Conservation (phyloP, 192 early-diverging fungal species). For the Linderina pennispora region DNA sequence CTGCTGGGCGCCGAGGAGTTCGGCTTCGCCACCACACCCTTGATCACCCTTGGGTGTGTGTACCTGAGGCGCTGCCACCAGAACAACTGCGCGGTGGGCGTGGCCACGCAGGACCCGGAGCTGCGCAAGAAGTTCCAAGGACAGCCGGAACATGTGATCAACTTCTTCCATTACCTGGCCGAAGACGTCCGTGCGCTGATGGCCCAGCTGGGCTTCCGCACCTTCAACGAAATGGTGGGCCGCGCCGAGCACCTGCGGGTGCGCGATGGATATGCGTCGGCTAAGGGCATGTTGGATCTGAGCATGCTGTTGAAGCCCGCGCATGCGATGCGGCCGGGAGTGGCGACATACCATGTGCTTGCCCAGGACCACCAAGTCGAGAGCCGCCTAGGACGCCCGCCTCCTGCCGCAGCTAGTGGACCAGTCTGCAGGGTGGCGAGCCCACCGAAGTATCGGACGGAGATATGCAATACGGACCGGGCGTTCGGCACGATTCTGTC, state of each 20-base stretch:
- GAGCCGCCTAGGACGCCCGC: conserved; percentile 58
- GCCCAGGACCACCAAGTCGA: conserved; percentile 89
- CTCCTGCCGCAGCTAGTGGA: conserved; percentile 51
- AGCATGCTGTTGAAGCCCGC: conserved; percentile 85
- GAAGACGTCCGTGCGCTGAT: conserved; percentile 91
- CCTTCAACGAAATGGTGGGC: conserved; percentile 95
- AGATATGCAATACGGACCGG: conserved; percentile 92
- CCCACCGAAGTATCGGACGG: too few relatives aligned
- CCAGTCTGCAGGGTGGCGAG: too few relatives aligned
- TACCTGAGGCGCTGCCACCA: conserved; percentile 91
- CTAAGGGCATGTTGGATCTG: conserved; percentile 86
- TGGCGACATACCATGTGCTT: conserved; percentile 71
- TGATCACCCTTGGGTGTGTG: conserved; percentile 94
- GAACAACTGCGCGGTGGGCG: conserved; percentile 96
- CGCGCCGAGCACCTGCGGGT: conserved; percentile 79
- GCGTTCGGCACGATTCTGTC: conserved; percentile 88
- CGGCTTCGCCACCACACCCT: conserved; percentile 98
- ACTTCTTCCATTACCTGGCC: conserved; percentile 97
- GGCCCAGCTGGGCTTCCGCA: conserved; percentile 90
- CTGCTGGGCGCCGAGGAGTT: conserved; percentile 98
- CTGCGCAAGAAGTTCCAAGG: conserved; percentile 94
- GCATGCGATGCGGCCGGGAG: conserved; percentile 78
- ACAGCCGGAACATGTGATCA: conserved; percentile 92
- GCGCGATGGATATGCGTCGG: conserved; percentile 63
- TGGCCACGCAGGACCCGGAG: conserved; percentile 94